Evolutionary conservation across 805 yeast genomes (phyloP), one percentile per base, ranked within the genome.

Genomic region (Lachancea quebecensis): DNA sequence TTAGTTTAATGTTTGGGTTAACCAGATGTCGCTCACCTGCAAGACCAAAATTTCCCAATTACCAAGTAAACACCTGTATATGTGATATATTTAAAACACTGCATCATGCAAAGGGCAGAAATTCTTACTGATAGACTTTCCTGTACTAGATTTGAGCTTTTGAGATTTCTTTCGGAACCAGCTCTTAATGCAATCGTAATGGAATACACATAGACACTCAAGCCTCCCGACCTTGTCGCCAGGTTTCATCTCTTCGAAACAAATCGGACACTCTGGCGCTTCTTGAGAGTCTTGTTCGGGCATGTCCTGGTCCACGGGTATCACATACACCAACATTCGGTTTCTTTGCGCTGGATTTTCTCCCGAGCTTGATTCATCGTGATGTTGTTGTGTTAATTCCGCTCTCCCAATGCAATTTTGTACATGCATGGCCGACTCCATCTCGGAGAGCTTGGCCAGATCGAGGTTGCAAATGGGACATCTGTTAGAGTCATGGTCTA

Each of bases 151-250:
- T 31, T 49, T 50, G 31, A 53, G 38, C 38, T 55, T 56, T 29
- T 60, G 81, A 0, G 95, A 93, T 61, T 85, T 89, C 64, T 81
- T 77, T 47, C 80, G 75, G 56, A 91, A 87, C 99, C 99, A 93
- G 46, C 79, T 81, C 61, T 84, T 81, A 52, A 93, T 93, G 65
- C 99, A 93, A 51, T 76, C 70, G 60, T 89, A 89, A 58, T 93
- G 99, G 64, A 88, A 93, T 31, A 90, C 87, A 60, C 99, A 93
- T 11, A 93, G 71, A 62, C 99, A 93, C 63, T 91, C 98, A 47
- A 93, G 66, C 35, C 99, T 69, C 0, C 95, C 98, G 14, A 93
- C 91, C 57, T 82, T 83, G 45, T 89, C 93, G 1, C 95, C 95
- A 0, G 90, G 86, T 39, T 68, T 66, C 61, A 90, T 78, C 15